Conservation (phyloP, 495 filamentous ascomycete species). For the Neurospora sp. region DNA sequence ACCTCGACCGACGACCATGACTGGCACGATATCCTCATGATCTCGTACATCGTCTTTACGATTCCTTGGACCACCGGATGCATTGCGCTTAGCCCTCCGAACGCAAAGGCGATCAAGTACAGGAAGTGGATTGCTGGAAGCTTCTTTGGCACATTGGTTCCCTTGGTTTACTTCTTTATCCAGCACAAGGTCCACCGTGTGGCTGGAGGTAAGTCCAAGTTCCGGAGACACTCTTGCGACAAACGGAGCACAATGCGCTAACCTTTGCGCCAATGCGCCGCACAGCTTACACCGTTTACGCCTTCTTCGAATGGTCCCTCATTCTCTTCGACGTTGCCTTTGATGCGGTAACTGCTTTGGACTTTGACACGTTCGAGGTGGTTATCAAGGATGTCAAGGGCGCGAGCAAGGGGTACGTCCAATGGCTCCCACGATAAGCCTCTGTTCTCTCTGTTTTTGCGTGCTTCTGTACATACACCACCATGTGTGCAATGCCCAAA, state of each 20-base stretch:
- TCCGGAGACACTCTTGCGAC: background rate
- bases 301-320: slow-evolving; percentile 95
- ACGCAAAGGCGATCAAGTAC: slow-evolving; percentile 75
- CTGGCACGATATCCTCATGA: slow-evolving; percentile 99
- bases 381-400: slow-evolving; percentile 84
- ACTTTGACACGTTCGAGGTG: slow-evolving; percentile 86
- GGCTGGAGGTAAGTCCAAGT: slow-evolving; percentile 64
- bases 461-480: slow-evolving; percentile 15
- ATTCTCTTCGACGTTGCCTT: slow-evolving; percentile 94
- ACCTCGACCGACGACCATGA: slow-evolving; percentile 97
- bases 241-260: background rate
- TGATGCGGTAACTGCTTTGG: slow-evolving; percentile 91
- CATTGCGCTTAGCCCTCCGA: slow-evolving; percentile 78
- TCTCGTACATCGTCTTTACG: slow-evolving; percentile 89
- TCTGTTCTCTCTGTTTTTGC: slow-evolving; percentile 10
- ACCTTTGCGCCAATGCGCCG: slow-evolving; percentile 9
- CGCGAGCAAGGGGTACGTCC: slow-evolving; percentile 96
- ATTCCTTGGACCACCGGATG: slow-evolving; percentile 94
- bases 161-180: slow-evolving; percentile 93
- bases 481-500: slow-evolving; percentile 12
- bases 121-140: slow-evolving; percentile 71
- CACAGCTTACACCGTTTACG: slow-evolving; percentile 92
- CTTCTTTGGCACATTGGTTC: slow-evolving; percentile 87
- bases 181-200: slow-evolving; percentile 97
- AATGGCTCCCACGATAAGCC: slow-evolving; percentile 80